Percentiles rank a stretch among this genome's conserved stretches.
Conservation (phyloP, 148 eudicot genomes). For the Chenopodium berlandieri region DNA sequence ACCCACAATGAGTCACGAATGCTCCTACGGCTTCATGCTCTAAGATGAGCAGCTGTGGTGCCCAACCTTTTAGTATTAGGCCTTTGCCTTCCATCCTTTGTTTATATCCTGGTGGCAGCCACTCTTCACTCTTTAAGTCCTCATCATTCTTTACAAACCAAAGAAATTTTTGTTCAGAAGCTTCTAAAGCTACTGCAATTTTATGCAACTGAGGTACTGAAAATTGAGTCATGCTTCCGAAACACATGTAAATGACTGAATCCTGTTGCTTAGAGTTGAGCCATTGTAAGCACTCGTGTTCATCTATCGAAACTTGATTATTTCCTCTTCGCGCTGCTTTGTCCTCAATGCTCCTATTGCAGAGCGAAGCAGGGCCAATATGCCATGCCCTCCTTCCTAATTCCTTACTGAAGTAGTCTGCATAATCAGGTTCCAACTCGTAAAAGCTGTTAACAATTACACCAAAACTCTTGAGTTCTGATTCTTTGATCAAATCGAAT, state of each 20-base stretch:
- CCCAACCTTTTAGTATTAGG: conserved; percentile 2
- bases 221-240: background rate
- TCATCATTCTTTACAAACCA: conserved; percentile 1
- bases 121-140: background rate
- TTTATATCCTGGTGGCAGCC: background rate
- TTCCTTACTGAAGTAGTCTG: background rate
- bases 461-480: conserved; percentile 25
- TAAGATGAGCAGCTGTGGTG: background rate
- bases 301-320: background rate
- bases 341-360: background rate
- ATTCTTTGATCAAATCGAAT: background rate
- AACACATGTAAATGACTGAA: background rate
- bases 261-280: background rate
- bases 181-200: conserved; percentile 11
- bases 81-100: conserved; percentile 4
- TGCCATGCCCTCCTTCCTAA: conserved; percentile 3
- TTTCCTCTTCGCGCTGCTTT: background rate
- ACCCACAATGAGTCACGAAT: conserved; percentile 8
- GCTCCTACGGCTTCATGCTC: conserved; percentile 16
- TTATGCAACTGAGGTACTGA: background rate
- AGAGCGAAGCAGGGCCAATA: background rate
- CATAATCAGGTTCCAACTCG: conserved; percentile 32
- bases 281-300: conserved; percentile 3
- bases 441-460: conserved; percentile 31
- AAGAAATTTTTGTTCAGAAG: background rate